These are phyloP conservation scores for Teunomyces gatunensis DNA, from an alignment of 805 yeast genomes.

Conservation along the genomic window DNA sequence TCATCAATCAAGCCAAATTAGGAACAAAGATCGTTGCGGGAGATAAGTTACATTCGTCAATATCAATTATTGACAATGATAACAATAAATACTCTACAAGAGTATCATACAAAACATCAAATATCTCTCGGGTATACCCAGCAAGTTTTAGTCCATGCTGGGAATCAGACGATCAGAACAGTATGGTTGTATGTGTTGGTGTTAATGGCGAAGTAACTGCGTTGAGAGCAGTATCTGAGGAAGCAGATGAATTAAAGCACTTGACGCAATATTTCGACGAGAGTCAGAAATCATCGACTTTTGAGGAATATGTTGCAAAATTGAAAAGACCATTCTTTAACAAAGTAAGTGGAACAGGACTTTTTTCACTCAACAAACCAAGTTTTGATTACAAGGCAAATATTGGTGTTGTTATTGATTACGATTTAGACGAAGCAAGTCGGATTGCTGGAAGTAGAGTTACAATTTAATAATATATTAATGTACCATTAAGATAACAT, in stretches of 20 bases:
- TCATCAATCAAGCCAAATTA: slow-evolving; percentile 28
- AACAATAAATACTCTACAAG: slow-evolving; percentile 6
- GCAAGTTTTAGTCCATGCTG: slow-evolving; percentile 22
- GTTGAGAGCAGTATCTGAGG: slow-evolving; percentile 14
- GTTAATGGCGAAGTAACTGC: slow-evolving; percentile 37
- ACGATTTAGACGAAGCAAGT: slow-evolving; percentile 30
- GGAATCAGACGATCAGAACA: slow-evolving; percentile 10
- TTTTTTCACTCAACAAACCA: slow-evolving; percentile 34
- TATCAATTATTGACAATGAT: slow-evolving; percentile 22
- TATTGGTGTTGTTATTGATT: slow-evolving; percentile 27
- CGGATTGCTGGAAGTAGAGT: slow-evolving; percentile 4
- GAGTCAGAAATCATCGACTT: neutral
- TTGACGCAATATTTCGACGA: slow-evolving; percentile 14
- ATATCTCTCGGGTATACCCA: slow-evolving; percentile 32
- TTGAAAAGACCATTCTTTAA: slow-evolving; percentile 32
- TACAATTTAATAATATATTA: slow-evolving; percentile 2
- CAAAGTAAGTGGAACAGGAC: slow-evolving; percentile 41
- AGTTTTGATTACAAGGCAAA: slow-evolving; percentile 28
- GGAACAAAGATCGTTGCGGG: slow-evolving; percentile 25
- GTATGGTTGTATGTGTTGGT: slow-evolving; percentile 26
- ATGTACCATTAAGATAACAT: slow-evolving; percentile 1
- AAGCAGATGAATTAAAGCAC: slow-evolving; percentile 12
- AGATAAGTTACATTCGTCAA: slow-evolving; percentile 35
- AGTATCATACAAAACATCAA: slow-evolving; percentile 19
- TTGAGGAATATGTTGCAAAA: slow-evolving; percentile 17